These are phyloP conservation scores for Gyrodon lividus DNA, from an alignment of 768 basidiomycete genomes.

Conservation along the genomic window DNA sequence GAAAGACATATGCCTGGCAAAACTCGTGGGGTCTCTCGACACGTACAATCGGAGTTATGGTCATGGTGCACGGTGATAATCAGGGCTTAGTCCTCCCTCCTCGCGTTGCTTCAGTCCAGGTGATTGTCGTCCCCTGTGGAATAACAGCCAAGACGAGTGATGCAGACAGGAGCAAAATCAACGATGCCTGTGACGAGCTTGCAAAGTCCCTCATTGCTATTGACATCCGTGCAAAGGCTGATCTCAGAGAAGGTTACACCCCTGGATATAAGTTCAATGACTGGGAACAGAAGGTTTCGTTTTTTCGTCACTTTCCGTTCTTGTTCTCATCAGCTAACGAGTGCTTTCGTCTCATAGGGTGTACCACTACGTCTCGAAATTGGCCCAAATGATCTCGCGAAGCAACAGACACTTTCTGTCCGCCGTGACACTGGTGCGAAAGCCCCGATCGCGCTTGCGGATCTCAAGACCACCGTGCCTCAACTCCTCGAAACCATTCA, in stretches of 20 bases:
- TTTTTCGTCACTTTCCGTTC: neutral
- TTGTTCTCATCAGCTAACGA: neutral
- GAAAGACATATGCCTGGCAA: conserved; percentile 90
- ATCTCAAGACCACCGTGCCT: conserved; percentile 51
- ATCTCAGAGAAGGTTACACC: conserved; percentile 93
- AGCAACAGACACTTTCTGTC: conserved; percentile 77
- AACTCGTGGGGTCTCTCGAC: conserved; percentile 99
- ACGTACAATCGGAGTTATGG: conserved; percentile 97
- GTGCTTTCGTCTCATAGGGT: conserved; percentile 51
- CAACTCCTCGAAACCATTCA: conserved; percentile 84
- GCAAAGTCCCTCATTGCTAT: conserved; percentile 68
- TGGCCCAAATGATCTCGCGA: conserved; percentile 87
- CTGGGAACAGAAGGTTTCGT: conserved; percentile 91
- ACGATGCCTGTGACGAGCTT: conserved; percentile 74
- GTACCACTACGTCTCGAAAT: conserved; percentile 97
- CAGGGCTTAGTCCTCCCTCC: conserved; percentile 98
- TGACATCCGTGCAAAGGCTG: conserved; percentile 83
- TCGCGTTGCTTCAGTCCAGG: conserved; percentile 90
- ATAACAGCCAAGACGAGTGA: conserved; percentile 83
- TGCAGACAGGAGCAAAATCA: conserved; percentile 66
- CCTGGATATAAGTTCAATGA: conserved; percentile 99
- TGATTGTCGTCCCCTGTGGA: conserved; percentile 89
- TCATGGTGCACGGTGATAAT: conserved; percentile 98
- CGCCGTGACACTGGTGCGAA: conserved; percentile 79
- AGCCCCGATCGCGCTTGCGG: conserved; percentile 48